phyloP scores from a whole-genome alignment of 257 asterid species.

The Solanum dulcamara region DNA sequence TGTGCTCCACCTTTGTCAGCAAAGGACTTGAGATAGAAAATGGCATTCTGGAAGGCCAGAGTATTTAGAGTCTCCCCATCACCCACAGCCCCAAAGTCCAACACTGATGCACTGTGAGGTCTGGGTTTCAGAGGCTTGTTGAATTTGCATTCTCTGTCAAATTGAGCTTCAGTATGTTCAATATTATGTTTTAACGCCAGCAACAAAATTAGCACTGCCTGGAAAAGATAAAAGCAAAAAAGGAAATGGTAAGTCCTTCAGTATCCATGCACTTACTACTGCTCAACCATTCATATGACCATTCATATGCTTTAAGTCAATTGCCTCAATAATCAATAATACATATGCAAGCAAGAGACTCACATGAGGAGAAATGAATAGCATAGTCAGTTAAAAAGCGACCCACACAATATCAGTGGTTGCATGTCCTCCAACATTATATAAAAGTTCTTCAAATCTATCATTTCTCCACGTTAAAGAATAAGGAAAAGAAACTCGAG shows the following conservation, averaged over 20 bases:
- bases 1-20: constrained; percentile 84
- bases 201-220: constrained; percentile 5
- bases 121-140: constrained; percentile 15
- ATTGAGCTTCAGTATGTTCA: constrained; percentile 4
- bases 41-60: constrained; percentile 72
- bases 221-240: background rate
- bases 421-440: background rate
- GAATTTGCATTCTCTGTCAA: constrained; percentile 11
- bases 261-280: background rate
- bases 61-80: constrained; percentile 49
- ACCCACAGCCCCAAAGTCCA: constrained; percentile 33
- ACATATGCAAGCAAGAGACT: background rate
- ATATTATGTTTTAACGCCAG: background rate
- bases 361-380: background rate
- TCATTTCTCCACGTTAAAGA: background rate
- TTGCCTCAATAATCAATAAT: background rate
- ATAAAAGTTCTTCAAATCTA: background rate
- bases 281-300: background rate
- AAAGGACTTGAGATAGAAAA: constrained; percentile 71
- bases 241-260: background rate
- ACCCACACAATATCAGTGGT: background rate
- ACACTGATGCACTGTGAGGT: constrained; percentile 22
- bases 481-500: background rate
- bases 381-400: background rate
- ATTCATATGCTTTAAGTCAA: background rate